Conservation (phyloP, 208 protist species). For the Trypanosoma mega region DNA sequence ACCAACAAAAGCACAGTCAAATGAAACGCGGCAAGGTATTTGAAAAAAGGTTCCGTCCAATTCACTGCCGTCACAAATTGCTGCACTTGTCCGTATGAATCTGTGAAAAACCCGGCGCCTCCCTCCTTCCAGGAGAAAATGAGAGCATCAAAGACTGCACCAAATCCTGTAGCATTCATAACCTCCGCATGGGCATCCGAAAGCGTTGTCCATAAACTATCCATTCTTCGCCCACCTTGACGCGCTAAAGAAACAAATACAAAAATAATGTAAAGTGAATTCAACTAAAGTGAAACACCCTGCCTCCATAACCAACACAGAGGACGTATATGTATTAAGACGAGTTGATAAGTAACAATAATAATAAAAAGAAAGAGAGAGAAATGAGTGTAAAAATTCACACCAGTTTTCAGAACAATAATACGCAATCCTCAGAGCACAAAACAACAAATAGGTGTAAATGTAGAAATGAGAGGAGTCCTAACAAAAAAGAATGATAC, state of each 20-base stretch:
- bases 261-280: background rate
- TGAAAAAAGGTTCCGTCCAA: slow-evolving; percentile 79
- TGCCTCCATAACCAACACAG: too few species aligned
- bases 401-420: slow-evolving; percentile 2
- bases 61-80: slow-evolving; percentile 51
- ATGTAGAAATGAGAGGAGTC: background rate
- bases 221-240: slow-evolving; percentile 24
- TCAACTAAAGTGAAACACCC: too few species aligned
- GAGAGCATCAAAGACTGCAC: slow-evolving; percentile 19
- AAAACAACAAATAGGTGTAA: slow-evolving; percentile 1
- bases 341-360: slow-evolving; percentile 3
- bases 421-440: too few species aligned
- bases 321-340: too few species aligned
- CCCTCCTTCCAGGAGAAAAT: background rate
- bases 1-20: slow-evolving; percentile 28
- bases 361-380: slow-evolving; percentile 7
- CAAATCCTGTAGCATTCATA: slow-evolving; percentile 46
- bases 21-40: slow-evolving; percentile 59
- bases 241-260: too few species aligned
- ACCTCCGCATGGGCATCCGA: slow-evolving; percentile 39
- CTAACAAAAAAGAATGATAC: slow-evolving; percentile 1
- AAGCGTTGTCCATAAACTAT: slow-evolving; percentile 18
- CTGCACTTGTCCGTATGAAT: slow-evolving; percentile 19
- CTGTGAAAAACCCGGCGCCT: background rate
- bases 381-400: background rate